Evolutionary conservation across 2,329 filamentous ascomycete species (phyloP), one percentile per base, ranked within the genome.

Genomic region (Anisogramma anomala): DNA sequence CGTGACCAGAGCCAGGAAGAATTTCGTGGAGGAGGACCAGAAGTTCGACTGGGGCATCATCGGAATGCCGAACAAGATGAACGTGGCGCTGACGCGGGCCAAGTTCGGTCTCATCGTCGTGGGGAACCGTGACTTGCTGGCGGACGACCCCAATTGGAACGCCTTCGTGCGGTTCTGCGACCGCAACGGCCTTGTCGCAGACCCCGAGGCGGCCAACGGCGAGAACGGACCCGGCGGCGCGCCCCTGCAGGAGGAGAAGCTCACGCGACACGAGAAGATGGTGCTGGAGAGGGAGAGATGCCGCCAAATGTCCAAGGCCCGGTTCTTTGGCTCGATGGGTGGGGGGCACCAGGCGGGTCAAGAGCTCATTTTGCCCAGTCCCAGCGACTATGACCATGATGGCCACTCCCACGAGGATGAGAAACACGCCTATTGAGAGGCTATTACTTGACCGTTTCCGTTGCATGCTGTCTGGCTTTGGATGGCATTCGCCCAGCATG

Each of bases 41-140:
- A 45, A 28, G 22, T 18, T 49, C 11, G 48, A 46, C 3, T 51
- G 49, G 49, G 52, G 51, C 2, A 32, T 54, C 8, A 32, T 54
- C 8, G 44, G 48, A 5, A 30, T 41, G 30, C 42, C 43, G 17
- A 50, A 52, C 27, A 40, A 45, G 45, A 39, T 53, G 39, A 53
- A 54, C 20, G 51, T 53, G 1, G 52, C 52, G 17, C 23, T 54
- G 17, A 53, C 52, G 15, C 41, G 49, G 33, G 52, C 52, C 26
- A 49, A 50, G 37, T 46, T 31, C 20, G 52, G 52, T 9, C 33
- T 54, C 11, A 46, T 53, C 9, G 34, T 53, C 5, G 28, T 54
- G 13, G 52, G 51, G 2, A 31, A 20, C 6, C 39, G 50, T 10
- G 44, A 48, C 18, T 35, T 50, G 20, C 36, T 52, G 11, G 5